These are phyloP conservation scores for Nemophila menziesii DNA, from an alignment of 257 asterid species.

Conservation along the genomic window DNA sequence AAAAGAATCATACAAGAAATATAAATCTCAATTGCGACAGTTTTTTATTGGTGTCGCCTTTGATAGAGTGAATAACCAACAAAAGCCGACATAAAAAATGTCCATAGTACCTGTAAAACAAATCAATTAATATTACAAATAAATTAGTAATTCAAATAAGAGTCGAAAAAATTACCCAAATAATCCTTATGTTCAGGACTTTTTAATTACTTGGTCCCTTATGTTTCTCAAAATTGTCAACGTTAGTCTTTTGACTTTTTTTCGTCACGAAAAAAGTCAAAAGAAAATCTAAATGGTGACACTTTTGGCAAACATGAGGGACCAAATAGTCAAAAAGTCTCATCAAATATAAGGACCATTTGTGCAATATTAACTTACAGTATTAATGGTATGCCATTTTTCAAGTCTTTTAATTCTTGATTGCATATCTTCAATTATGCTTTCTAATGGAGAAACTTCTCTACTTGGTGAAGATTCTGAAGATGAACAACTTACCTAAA, in stretches of 20 bases:
- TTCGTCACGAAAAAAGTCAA: no score
- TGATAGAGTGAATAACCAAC: slow-evolving; percentile 88
- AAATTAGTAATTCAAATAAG: background rate
- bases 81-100: slow-evolving; percentile 90
- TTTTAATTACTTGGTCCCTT: no score
- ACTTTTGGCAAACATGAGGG: no score
- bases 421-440: slow-evolving; percentile 81
- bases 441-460: slow-evolving; percentile 67
- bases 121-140: background rate
- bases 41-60: slow-evolving; percentile 51
- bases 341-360: no score
- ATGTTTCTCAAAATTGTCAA: no score
- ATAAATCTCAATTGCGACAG: background rate
- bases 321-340: no score
- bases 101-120: slow-evolving; percentile 74
- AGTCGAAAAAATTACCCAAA: slow-evolving; percentile 1
- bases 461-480: slow-evolving; percentile 83
- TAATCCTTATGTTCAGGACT: no score
- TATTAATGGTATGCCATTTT: slow-evolving; percentile 72
- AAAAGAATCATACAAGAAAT: background rate
- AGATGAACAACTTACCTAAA: slow-evolving; percentile 70
- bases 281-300: no score
- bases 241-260: no score
- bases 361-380: slow-evolving; percentile 43
- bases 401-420: slow-evolving; percentile 81